Conservation (phyloP, 2,329 filamentous ascomycete genomes). For the Alternaria panax region DNA sequence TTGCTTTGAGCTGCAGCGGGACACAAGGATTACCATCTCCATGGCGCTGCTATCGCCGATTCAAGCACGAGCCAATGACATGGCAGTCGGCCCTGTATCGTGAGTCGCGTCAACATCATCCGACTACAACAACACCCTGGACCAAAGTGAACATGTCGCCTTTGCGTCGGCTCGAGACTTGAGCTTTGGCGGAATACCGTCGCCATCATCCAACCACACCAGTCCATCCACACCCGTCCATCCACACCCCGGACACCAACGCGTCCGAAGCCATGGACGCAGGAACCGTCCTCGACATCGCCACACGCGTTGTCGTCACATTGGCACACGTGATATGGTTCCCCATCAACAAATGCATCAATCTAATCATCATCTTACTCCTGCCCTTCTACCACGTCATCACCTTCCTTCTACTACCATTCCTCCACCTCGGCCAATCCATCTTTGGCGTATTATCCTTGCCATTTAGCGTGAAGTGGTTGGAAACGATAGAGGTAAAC, state of each 20-base stretch:
- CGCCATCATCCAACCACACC: background rate
- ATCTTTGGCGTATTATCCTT: conserved; percentile 53
- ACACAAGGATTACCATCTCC: conserved; percentile 30
- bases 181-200: too few relatives aligned
- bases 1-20: conserved; percentile 29
- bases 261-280: conserved; percentile 32
- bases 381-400: conserved; percentile 59
- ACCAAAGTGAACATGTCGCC: too few relatives aligned
- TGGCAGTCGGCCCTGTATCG: conserved; percentile 5
- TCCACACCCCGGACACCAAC: too few relatives aligned
- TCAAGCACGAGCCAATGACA: conserved; percentile 29
- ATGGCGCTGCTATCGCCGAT: background rate
- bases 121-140: background rate
- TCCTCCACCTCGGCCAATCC: conserved; percentile 56
- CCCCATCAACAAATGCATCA: conserved; percentile 50
- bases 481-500: conserved; percentile 65
- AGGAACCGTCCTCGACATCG: conserved; percentile 35
- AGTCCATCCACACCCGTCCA: too few relatives aligned
- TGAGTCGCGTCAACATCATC: background rate
- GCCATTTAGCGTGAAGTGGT: conserved; percentile 56
- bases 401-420: conserved; percentile 59
- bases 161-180: too few relatives aligned
- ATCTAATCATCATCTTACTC: conserved; percentile 51
- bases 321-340: conserved; percentile 46
- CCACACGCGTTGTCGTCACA: conserved; percentile 15